phyloP scores from a whole-genome alignment of 192 early-diverging fungal species.

The Backusella morwellensis region DNA sequence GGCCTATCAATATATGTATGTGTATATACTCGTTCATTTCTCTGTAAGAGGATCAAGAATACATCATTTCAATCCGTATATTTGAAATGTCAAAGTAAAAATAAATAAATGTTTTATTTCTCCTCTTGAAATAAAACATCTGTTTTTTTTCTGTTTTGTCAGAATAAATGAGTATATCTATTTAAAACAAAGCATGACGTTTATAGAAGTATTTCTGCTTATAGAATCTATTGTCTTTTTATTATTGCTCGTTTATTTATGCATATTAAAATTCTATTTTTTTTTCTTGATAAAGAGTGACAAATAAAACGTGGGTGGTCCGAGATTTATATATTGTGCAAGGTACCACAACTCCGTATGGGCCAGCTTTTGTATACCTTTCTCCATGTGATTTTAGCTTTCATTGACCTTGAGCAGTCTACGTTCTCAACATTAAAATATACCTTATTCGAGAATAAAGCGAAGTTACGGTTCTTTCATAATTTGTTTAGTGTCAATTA shows the following conservation, averaged over 20 bases:
- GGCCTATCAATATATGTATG: background rate
- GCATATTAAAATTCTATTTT: background rate
- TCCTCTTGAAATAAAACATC: background rate
- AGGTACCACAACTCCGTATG: background rate
- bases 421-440: background rate
- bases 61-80: background rate
- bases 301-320: background rate
- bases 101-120: background rate
- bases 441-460: background rate
- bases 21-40: no score
- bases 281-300: background rate
- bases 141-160: background rate
- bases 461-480: background rate
- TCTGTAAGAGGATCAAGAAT: no score
- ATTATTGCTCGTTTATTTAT: background rate
- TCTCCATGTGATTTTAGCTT: background rate
- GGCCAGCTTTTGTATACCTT: background rate
- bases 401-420: background rate
- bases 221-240: background rate
- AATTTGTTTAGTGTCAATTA: background rate
- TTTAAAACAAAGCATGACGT: background rate
- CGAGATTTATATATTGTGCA: conserved; percentile 1
- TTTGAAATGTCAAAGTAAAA: background rate
- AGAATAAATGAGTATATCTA: no score
- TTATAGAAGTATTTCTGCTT: background rate